Evolutionary conservation across 2,329 filamentous ascomycete genomes (phyloP).

Genomic region (Amesomyces nigricolor): DNA sequence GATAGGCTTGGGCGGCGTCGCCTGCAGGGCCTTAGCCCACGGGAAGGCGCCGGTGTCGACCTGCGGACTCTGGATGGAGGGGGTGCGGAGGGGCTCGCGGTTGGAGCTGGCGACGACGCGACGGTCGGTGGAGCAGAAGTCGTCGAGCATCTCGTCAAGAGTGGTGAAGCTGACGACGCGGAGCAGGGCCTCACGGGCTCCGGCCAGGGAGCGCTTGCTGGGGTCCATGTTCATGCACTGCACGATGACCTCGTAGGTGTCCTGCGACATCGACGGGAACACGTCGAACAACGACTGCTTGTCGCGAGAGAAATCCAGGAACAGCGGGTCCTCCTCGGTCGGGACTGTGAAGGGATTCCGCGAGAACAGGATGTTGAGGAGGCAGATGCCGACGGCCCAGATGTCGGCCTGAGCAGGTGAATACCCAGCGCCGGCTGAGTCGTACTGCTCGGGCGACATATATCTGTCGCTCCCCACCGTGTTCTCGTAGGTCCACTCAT

Average conservation of each 20-base stretch:
- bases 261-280: conserved; percentile 97
- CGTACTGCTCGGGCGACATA: conserved; percentile 98
- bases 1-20: conserved; percentile 61
- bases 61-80: conserved; percentile 84
- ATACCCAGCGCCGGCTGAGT: conserved; percentile 81
- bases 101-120: conserved; percentile 77
- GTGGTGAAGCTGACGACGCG: conserved; percentile 88
- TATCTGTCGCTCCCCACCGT: conserved; percentile 97
- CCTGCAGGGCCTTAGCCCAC: conserved; percentile 86
- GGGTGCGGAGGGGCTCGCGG: conserved; percentile 90
- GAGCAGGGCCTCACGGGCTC: conserved; percentile 69
- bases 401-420: conserved; percentile 89
- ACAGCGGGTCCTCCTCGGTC: conserved; percentile 83
- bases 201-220: conserved; percentile 74
- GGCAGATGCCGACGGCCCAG: conserved; percentile 94
- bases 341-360: conserved; percentile 93
- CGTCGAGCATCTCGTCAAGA: conserved; percentile 83
- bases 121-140: conserved; percentile 82
- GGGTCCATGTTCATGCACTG: conserved; percentile 91
- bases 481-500: conserved; percentile 84
- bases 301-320: conserved; percentile 87
- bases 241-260: conserved; percentile 89
- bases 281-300: conserved; percentile 96
- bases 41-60: conserved; percentile 81
- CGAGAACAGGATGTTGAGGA: conserved; percentile 94